Evolutionary conservation across 257 asterid genomes (phyloP).

Genomic region (Apocynum venetum): DNA sequence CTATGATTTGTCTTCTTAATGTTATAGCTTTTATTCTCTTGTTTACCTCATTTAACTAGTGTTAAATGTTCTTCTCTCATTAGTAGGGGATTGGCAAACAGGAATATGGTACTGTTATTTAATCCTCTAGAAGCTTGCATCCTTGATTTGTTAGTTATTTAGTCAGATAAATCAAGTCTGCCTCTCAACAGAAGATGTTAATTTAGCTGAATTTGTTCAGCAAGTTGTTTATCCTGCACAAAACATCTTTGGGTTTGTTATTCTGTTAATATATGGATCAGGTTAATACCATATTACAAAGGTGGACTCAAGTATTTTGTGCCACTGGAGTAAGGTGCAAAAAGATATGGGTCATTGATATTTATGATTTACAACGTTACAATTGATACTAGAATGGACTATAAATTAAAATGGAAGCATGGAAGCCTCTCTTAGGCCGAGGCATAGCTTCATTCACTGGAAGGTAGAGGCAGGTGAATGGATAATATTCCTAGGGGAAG

Average conservation of each 20-base stretch:
- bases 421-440: no score
- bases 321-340: not conserved
- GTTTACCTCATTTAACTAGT: not conserved
- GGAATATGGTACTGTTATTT: not conserved
- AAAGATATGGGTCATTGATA: not conserved
- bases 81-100: not conserved
- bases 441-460: not conserved
- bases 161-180: not conserved
- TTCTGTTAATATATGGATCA: not conserved
- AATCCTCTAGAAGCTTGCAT: not conserved
- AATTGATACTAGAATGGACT: not conserved
- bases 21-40: not conserved
- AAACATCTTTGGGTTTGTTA: not conserved
- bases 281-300: not conserved
- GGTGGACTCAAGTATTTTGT: not conserved
- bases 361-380: not conserved
- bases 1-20: not conserved
- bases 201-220: not conserved
- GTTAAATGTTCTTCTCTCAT: not conserved
- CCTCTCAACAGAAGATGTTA: not conserved
- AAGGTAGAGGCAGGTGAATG: not conserved
- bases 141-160: not conserved
- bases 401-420: not conserved
- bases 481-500: not conserved
- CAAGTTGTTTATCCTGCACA: not conserved